Evolutionary conservation across 345 rosid species (phyloP), one percentile per base, ranked within the genome.

Genomic region (Populus deltoides): DNA sequence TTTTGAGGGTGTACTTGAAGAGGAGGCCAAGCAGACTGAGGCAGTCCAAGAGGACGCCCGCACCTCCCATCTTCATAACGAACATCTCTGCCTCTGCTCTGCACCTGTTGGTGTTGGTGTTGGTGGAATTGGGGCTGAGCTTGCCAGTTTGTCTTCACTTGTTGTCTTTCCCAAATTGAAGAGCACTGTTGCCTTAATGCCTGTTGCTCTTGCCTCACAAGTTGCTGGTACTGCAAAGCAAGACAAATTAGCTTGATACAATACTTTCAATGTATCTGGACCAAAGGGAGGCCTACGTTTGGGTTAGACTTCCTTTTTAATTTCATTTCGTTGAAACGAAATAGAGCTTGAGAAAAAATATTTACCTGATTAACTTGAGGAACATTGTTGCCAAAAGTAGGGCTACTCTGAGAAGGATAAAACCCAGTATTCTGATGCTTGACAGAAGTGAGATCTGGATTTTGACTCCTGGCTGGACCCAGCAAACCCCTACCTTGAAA

Each of bases 11-110:
- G 76, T 5, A n/a, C 75, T 70, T 81, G 88, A 15, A 79, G 81
- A 17, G 86, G 71, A 11, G 89, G 82, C 88, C 90, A 88, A 49
- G 85, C 83, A 36, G 90, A 71, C 7, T 77, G 89, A 3, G 81
- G 79, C 31, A 77, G 61, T 5, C 79, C 81, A 24, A 76, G 51
- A 7, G 83, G 75, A 27, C 75, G 85, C 13, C 55, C 74, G 4
- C 80, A 75, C 51, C 75, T 77, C 25, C 76, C 77, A 61, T 74
- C 74, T 51, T 86, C 90, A 31, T 61, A 57, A 8, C 81, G 82
- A 12, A 57, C 25, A 68, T 38, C 73, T 68, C 79, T 77, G 2
- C 39, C 71, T 45, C 80, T 82, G 77, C 57, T 79, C 53, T 78
- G 87, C 73, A 86, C 76, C 63, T 81, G 87, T 31, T 77, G 92